Evolutionary conservation across 2,329 filamentous ascomycete genomes (phyloP).

Genomic region (Ophiocordyceps polyrhachis-furcata): DNA sequence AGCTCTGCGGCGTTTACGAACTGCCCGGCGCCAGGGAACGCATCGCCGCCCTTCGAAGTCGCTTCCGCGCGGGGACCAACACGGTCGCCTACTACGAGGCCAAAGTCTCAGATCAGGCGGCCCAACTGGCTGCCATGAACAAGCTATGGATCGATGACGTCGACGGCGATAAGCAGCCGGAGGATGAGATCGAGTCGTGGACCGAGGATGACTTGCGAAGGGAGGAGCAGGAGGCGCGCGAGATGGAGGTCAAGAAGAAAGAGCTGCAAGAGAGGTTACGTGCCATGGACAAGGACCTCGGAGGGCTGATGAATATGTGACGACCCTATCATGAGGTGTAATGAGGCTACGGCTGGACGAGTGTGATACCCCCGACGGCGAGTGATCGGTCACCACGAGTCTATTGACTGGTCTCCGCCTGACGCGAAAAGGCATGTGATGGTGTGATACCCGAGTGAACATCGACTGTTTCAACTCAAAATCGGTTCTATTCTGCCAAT

Average conservation of each 20-base stretch:
- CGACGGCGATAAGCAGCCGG: constrained; percentile 29
- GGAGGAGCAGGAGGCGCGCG: constrained; percentile 48
- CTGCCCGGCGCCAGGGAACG: constrained; percentile 60
- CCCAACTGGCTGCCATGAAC: constrained; percentile 57
- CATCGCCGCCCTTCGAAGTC: constrained; percentile 52
- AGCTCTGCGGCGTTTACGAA: constrained; percentile 74
- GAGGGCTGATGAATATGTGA: constrained; percentile 34
- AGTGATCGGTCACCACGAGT: no score
- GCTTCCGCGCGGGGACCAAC: constrained; percentile 50
- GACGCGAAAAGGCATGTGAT: no score
- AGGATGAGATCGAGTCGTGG: constrained; percentile 27
- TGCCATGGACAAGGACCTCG: constrained; percentile 36
- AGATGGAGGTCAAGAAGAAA: constrained; percentile 36
- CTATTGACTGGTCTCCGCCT: no score
- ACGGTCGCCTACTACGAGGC: constrained; percentile 69
- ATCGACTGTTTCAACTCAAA: no score
- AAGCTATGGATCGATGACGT: constrained; percentile 36
- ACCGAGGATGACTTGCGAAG: constrained; percentile 50
- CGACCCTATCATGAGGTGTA: constrained; percentile 3
- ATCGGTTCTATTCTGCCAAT: no score
- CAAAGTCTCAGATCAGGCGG: constrained; percentile 57
- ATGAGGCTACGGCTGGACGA: neutral
- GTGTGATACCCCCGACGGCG: constrained; percentile 1
- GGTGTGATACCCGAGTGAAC: no score
- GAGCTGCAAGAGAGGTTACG: constrained; percentile 33